Percentiles rank a stretch among this genome's conserved stretches.
phyloP scores from a whole-genome alignment of 208 protist genomes.

The Leishmania turanica region DNA sequence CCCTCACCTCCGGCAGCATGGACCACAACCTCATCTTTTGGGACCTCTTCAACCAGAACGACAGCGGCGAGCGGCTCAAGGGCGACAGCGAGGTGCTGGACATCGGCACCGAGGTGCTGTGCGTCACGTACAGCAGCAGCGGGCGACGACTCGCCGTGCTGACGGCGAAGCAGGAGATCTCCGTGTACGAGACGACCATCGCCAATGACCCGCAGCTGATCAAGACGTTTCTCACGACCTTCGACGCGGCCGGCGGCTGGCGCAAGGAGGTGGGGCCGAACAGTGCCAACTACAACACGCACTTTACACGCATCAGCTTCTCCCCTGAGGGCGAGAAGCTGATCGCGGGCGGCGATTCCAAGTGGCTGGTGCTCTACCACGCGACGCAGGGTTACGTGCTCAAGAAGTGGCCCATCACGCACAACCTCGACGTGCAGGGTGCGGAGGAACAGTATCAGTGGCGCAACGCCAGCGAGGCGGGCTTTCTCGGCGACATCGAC shows the following conservation, averaged over 20 bases:
- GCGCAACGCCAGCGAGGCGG: constrained; percentile 82
- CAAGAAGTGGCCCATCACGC: constrained; percentile 91
- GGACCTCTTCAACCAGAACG: constrained; percentile 89
- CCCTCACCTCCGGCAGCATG: constrained; percentile 83
- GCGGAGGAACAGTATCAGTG: constrained; percentile 92
- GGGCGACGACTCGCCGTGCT: constrained; percentile 86
- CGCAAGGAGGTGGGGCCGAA: constrained; percentile 79
- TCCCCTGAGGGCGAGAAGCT: constrained; percentile 89
- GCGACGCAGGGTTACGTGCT: constrained; percentile 89
- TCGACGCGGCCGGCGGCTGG: constrained; percentile 89
- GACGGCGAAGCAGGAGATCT: constrained; percentile 83
- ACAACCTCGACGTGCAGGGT: constrained; percentile 86
- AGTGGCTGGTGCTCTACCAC: constrained; percentile 91
- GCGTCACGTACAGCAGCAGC: constrained; percentile 84
- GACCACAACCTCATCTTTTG: constrained; percentile 91
- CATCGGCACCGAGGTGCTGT: constrained; percentile 83
- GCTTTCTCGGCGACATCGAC: constrained; percentile 87
- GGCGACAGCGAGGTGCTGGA: constrained; percentile 83
- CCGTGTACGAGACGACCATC: constrained; percentile 86
- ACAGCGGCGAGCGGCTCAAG: constrained; percentile 87
- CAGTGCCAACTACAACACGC: constrained; percentile 79
- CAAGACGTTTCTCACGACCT: constrained; percentile 83
- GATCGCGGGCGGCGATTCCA: constrained; percentile 87
- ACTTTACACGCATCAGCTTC: constrained; percentile 89
- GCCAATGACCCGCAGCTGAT: constrained; percentile 85